These are phyloP conservation scores for Camellia lanceoleosa DNA, from an alignment of 148 eudicot genomes.

Conservation along the genomic window DNA sequence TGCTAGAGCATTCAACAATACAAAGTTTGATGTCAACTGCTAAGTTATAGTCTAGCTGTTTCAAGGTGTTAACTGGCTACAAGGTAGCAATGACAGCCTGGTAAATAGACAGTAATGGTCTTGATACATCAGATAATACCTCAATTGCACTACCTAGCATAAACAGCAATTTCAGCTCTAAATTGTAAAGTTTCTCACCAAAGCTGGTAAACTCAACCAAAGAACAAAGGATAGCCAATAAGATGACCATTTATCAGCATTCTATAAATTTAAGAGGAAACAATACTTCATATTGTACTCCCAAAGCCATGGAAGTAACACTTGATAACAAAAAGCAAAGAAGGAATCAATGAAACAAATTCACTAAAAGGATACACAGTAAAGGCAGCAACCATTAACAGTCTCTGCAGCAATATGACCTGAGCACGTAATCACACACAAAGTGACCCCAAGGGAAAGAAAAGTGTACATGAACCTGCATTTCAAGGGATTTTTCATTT, in stretches of 20 bases:
- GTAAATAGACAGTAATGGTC: not conserved
- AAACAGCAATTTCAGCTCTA: not conserved
- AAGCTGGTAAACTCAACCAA: not conserved
- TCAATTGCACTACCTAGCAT: not conserved
- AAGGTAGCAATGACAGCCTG: not conserved
- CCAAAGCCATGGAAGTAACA: not conserved
- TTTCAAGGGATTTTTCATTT: not conserved
- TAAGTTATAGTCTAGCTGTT: not conserved
- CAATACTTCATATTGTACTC: not conserved
- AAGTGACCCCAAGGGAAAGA: conserved; percentile 54
- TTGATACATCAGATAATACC: not conserved
- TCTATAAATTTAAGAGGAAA: not conserved
- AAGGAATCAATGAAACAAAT: not conserved
- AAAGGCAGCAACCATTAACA: conserved; percentile 74
- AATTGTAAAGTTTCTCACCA: not conserved
- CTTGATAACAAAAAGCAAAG: not conserved
- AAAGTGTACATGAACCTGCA: conserved; percentile 78
- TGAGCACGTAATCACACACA: conserved; percentile 61
- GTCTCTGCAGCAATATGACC: conserved; percentile 92
- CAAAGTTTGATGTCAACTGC: not conserved
- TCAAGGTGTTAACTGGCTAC: not conserved
- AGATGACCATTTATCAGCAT: not conserved
- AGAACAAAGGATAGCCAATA: not conserved
- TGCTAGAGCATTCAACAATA: not conserved
- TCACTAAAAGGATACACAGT: conserved; percentile 55